Evolutionary conservation across 768 basidiomycete species (phyloP), one percentile per base, ranked within the genome.

Genomic region (Russula ochroleuca): DNA sequence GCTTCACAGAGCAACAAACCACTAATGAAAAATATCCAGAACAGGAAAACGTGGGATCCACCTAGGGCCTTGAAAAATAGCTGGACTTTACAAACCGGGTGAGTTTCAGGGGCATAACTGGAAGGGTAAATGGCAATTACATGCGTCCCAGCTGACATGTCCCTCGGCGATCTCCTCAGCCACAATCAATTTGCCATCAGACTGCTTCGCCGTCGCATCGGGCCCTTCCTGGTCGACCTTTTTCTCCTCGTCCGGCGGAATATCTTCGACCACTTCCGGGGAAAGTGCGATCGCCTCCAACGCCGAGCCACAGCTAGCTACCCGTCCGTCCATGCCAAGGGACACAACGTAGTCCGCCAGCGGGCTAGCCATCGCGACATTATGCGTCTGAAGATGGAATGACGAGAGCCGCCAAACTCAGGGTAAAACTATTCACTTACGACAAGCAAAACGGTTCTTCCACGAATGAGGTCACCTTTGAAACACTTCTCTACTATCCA

Each of bases 121-220:
- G 23, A 10, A 31, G 5, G n/a, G 40, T 19, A 38, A 28, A 43
- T n/a, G 45, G 50, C 7, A 71, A 76, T 67, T 62, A 74, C 77
- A 68, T 25, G 79, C 75, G 5, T 69, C 67, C 76, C 81, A 83
- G 51, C 81, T 80, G 33, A 88, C 80, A 63, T 82, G 83, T 0
- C 86, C 86, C 57, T 80, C 77, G 7, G 76, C 79, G 50, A 87
- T 78, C 69, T 89, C 87, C 70, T 89, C 87, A 0, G 80, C 81
- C 8, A 85, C 73, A 51, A 87, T 80, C n/a, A 88, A 76, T 69
- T 86, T 85, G 2, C 85, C 85, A 51, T 78, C 78, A 14, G 61
- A 54, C 51, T 72, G 70, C 60, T 72, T 71, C 9, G 62, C 52
- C 2, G 52, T 59, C 1, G 53, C 67, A 7, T 64, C 66, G 2